phyloP scores from a whole-genome alignment of 495 filamentous ascomycete species.

The Apiosordaria backusii region DNA sequence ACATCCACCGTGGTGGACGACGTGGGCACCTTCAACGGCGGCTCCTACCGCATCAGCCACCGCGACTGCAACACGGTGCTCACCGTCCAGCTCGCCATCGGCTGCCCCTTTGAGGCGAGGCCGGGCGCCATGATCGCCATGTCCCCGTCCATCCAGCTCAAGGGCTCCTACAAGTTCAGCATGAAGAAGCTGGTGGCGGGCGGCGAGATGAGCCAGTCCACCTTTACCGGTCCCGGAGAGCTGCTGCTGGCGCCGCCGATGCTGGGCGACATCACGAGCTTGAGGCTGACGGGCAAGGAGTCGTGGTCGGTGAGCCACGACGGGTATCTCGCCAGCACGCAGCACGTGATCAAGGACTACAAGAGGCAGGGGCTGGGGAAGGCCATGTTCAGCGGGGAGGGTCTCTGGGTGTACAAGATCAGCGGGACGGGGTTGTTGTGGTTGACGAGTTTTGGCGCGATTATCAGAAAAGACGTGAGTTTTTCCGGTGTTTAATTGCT shows the following conservation, averaged over 20 bases:
- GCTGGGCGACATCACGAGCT: slow-evolving; percentile 81
- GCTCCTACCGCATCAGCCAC: slow-evolving; percentile 89
- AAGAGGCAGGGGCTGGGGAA: slow-evolving; percentile 86
- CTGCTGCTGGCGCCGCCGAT: slow-evolving; percentile 74
- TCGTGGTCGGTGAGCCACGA: slow-evolving; percentile 81
- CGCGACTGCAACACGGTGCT: slow-evolving; percentile 85
- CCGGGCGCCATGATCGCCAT: slow-evolving; percentile 93
- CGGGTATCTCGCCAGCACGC: slow-evolving; percentile 72
- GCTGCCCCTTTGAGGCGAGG: slow-evolving; percentile 76
- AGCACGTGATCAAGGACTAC: slow-evolving; percentile 76
- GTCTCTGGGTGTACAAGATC: slow-evolving; percentile 87
- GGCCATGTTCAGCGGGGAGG: slow-evolving; percentile 90
- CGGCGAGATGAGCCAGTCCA: slow-evolving; percentile 74
- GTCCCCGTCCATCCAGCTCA: slow-evolving; percentile 80
- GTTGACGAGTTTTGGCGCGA: slow-evolving; percentile 90
- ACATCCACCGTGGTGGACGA: slow-evolving; percentile 62
- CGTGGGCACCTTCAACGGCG: slow-evolving; percentile 92
- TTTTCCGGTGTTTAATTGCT: slow-evolving; percentile 1
- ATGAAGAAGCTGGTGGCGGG: slow-evolving; percentile 82
- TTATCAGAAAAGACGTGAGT: slow-evolving; percentile 90
- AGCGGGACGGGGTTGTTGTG: slow-evolving; percentile 75
- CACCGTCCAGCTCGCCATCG: slow-evolving; percentile 85
- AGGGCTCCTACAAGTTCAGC: slow-evolving; percentile 74
- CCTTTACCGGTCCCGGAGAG: slow-evolving; percentile 88
- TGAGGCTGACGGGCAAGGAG: slow-evolving; percentile 65